Base-by-base conservation (phyloP, 2,329 filamentous ascomycete species). In the Basipetospora chlamydospora region DNA sequence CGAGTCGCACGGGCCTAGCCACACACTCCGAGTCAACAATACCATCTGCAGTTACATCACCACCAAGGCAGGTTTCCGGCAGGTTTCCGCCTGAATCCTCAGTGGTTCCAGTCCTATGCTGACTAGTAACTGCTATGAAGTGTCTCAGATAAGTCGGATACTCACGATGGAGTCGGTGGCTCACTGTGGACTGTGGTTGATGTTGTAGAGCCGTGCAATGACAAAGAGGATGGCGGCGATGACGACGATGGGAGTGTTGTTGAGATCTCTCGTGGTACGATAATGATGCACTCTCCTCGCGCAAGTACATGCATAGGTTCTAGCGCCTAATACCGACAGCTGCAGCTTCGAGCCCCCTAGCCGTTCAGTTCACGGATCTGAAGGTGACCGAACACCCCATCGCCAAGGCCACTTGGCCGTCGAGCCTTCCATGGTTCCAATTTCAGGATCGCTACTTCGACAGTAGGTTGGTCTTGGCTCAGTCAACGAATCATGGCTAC, bases 231-330 rank as follows among this genome's bases (percentile, higher is more conserved):
- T 3, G 23, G 18, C 20, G 32, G 16, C 7, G 21, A 25, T 26
- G 33, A 35, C 17, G 16, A 23, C 23, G 33, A 35, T 28, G 25
- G 33, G 13, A 35, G 33, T 16, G 15, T 35, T 16, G 33, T 35
- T 11, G 20, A 35, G 17, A 25, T 35, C 9, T 35, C 33, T 9
- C 12, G 33, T 7, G 33, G 33, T 28, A 35, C n/a, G 11, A n/a
- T n/a, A n/a, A 33, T 5, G 6, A 13, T 18, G 13, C 8, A 8
- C 8, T 23, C 16, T 25, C 21, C 13, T 8, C 12, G 15, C 15
- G 15, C n/a, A 16, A n/a, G 10, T n/a, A n/a, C 13, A 6, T 13
- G 17, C 15, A 28, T 9, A 12, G 11, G 22, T 16, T 3, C 15
- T 23, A 21, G 15, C 5, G 10, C 5, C 6, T n/a, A 28, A 28